A percentile compares a stretch with the other conserved stretches of the same genome.
Evolutionary conservation across 2,329 filamentous ascomycete species (phyloP).

Genomic region (Cordyceps javanica): DNA sequence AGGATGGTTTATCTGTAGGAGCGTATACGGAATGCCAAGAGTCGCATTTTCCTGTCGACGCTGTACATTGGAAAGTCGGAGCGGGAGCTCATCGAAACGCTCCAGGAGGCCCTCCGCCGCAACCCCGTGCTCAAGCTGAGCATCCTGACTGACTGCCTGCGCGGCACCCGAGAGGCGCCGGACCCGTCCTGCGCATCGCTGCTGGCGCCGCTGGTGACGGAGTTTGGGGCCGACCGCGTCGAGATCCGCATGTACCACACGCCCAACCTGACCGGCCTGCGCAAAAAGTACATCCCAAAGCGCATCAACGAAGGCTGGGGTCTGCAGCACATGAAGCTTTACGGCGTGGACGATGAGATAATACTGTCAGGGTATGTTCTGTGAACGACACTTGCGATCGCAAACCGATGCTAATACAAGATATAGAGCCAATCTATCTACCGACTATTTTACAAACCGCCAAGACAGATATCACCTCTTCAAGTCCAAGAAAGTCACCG

Average conservation of each 20-base stretch:
- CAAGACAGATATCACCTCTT: conserved; percentile 95
- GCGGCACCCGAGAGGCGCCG: conserved; percentile 87
- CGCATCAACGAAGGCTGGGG: conserved; percentile 98
- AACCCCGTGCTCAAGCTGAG: conserved; percentile 77
- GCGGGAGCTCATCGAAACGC: conserved; percentile 73
- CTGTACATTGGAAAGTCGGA: conserved; percentile 95
- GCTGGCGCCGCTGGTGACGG: conserved; percentile 71
- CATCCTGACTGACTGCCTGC: conserved; percentile 83
- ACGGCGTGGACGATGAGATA: conserved; percentile 90
- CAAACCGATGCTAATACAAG: conserved; percentile 14
- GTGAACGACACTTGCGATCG: not conserved
- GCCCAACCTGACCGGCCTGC: conserved; percentile 81
- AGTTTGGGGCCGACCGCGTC: conserved; percentile 79
- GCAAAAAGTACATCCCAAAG: conserved; percentile 77
- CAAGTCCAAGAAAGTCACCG: conserved; percentile 67
- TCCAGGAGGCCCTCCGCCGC: conserved; percentile 65
- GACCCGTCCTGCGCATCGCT: conserved; percentile 82
- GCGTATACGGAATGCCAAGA: conserved; percentile 75
- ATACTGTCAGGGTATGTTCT: conserved; percentile 76
- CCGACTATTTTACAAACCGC: conserved; percentile 93
- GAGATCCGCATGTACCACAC: conserved; percentile 98
- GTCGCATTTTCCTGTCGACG: conserved; percentile 85
- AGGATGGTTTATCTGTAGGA: conserved; percentile 37
- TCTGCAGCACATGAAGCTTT: conserved; percentile 97
- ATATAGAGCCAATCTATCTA: conserved; percentile 71